These are phyloP conservation scores for Colletotrichum tropicicola DNA, from an alignment of 2,329 filamentous ascomycete species.

Conservation along the genomic window DNA sequence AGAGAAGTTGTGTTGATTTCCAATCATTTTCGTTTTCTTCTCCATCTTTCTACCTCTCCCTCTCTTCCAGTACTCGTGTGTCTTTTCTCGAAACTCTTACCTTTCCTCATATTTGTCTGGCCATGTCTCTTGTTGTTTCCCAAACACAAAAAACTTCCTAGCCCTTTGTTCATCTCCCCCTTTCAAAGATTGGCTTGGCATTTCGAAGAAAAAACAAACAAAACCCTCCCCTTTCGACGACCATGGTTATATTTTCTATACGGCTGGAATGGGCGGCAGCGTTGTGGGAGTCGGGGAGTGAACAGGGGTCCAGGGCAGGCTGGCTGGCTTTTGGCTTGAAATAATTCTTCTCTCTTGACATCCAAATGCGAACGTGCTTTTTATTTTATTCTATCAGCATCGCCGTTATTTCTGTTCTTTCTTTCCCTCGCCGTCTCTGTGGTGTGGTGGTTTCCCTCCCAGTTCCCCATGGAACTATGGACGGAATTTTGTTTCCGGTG, in stretches of 20 bases:
- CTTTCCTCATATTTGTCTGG: background rate
- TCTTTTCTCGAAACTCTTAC: too few species aligned
- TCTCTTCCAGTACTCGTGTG: too few species aligned
- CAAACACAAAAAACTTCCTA: background rate
- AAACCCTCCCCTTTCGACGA: slow-evolving; percentile 13
- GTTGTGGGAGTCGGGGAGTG: slow-evolving; percentile 34
- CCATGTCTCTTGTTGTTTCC: background rate
- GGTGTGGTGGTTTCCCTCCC: too few species aligned
- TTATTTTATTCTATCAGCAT: too few species aligned
- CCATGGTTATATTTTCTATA: slow-evolving; percentile 21
- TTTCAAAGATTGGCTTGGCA: slow-evolving; percentile 13
- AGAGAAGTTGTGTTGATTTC: slow-evolving; percentile 33
- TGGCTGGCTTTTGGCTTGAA: slow-evolving; percentile 20
- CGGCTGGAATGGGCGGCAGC: slow-evolving; percentile 31
- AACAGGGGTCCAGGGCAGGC: slow-evolving; percentile 25
- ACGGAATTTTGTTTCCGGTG: background rate
- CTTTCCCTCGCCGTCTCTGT: background rate
- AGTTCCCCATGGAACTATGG: too few species aligned
- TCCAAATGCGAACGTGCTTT: too few species aligned
- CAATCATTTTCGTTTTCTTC: slow-evolving; percentile 21
- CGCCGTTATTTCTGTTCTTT: background rate
- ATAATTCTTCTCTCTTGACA: background rate
- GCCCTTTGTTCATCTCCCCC: slow-evolving; percentile 1
- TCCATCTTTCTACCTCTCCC: slow-evolving; percentile 19
- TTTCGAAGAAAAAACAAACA: slow-evolving; percentile 7